Evolutionary conservation across 2,329 filamentous ascomycete genomes (phyloP), one percentile per base, ranked within the genome.

Genomic region (Fusarium sterilihyphosum): DNA sequence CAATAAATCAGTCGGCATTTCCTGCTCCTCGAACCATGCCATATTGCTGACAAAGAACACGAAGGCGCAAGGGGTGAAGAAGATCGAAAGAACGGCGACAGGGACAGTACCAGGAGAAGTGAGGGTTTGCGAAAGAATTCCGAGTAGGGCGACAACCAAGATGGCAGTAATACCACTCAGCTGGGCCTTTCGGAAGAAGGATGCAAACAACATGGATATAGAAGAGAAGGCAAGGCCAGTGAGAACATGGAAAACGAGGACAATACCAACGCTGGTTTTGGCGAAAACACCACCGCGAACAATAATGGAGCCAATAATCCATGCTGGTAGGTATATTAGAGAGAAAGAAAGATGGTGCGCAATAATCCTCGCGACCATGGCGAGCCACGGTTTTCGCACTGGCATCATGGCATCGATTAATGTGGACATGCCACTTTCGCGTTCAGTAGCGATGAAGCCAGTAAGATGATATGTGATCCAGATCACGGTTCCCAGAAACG

Each of bases 331-430:
- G 78, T 98, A 98, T 29, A 97, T 87, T 12, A 94, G 81, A 67
- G 93, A 91, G 78, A 98, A 96, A 1, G 94, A 90, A 33, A 96
- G 81, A 80, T 97, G 94, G 70, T 95, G 92, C 0, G 95, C 91
- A 14, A 95, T 80, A 20, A 97, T 87, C n/a, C 95, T 89, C 4
- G 93, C 92, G 29, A 91, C 89, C 82, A 96, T 94, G 16, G 93
- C 91, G 78, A 94, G 88, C 94, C 94, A 97, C 49, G 89, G 86
- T 56, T 88, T 88, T 62, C 88, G 87, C 63, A 93, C 93, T 2
- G 94, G 92, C 87, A 96, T 95, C 94, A 97, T 98, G 62, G 94
- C 92, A 82, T 98, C 95, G 49, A 98, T 90, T 35, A 98, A 86
- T 72, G 95, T 93, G 9, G 94, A 94, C 89, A 98, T 96, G 66